Conservation (phyloP, 805 yeast genomes). For the Lipomyces sp. region DNA sequence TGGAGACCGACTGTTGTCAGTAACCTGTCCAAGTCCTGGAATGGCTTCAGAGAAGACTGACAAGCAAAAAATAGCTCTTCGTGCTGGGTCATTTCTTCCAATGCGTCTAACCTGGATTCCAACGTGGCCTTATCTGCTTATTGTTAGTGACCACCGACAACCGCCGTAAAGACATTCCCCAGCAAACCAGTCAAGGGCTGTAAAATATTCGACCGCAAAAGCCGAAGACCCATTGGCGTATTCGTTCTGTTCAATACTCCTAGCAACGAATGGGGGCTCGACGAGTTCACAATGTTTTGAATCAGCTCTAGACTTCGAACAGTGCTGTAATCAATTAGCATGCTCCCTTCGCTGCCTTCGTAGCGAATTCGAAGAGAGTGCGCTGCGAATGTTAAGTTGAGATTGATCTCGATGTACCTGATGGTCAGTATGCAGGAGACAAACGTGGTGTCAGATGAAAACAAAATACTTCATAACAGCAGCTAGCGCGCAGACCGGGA, state of each 20-base stretch:
- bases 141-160: not conserved
- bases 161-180: not conserved
- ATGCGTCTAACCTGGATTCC: constrained; percentile 47
- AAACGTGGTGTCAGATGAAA: not conserved
- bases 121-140: constrained; percentile 45
- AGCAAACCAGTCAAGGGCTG: constrained; percentile 51
- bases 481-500: constrained; percentile 46
- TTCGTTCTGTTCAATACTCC: constrained; percentile 49
- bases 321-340: constrained; percentile 52
- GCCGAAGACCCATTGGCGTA: constrained; percentile 55
- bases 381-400: constrained; percentile 40
- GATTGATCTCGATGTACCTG: constrained; percentile 37
- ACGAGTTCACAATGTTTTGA: constrained; percentile 44
- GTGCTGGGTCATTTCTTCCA: constrained; percentile 46
- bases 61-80: constrained; percentile 34
- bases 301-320: constrained; percentile 49
- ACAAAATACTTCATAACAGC: constrained; percentile 42
- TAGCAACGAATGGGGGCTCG: constrained; percentile 46
- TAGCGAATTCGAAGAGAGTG: constrained; percentile 28
- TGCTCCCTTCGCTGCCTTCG: constrained; percentile 42
- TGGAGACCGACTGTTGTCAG: constrained; percentile 43
- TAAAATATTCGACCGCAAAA: constrained; percentile 51
- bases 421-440: constrained; percentile 10
- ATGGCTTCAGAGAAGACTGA: constrained; percentile 40
- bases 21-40: constrained; percentile 51